Conservation (phyloP, 371 early-diverging fungal species). For the Mucor velutinosus region DNA sequence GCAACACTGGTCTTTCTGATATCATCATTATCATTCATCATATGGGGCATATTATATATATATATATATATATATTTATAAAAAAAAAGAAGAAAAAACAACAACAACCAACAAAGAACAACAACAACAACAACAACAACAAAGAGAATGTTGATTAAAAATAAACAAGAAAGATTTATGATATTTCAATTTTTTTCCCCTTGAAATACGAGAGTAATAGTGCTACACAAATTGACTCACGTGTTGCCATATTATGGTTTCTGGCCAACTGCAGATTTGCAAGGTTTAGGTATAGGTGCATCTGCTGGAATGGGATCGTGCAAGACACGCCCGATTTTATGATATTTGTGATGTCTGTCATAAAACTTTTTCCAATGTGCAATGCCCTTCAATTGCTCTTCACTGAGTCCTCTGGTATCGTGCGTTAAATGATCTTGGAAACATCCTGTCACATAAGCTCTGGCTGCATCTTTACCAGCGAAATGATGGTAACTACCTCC, state of each 20-base stretch:
- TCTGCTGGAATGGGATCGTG: conserved; percentile 81
- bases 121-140: neutral
- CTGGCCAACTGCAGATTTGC: conserved; percentile 34
- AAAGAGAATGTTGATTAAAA: conserved; percentile 5
- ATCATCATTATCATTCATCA: neutral
- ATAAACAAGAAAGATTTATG: neutral
- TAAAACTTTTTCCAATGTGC: conserved; percentile 91
- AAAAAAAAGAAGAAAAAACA: conserved; percentile 5
- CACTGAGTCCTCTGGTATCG: conserved; percentile 84
- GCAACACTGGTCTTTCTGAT: neutral
- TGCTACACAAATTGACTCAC: neutral
- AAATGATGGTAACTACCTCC: conserved; percentile 88
- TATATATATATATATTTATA: neutral
- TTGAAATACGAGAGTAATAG: neutral
- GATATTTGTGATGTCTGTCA: conserved; percentile 81
- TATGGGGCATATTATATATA: neutral
- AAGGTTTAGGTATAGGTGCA: conserved; percentile 75
- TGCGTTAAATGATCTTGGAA: conserved; percentile 91
- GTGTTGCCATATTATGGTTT: conserved; percentile 30
- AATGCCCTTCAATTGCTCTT: conserved; percentile 71
- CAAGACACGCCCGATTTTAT: conserved; percentile 80
- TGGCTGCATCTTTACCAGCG: conserved; percentile 90
- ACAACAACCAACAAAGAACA: neutral
- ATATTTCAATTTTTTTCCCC: neutral
- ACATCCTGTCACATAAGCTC: conserved; percentile 96